Conservation (phyloP, 768 basidiomycete species). For the Porphyrellus cyaneotinctus region DNA sequence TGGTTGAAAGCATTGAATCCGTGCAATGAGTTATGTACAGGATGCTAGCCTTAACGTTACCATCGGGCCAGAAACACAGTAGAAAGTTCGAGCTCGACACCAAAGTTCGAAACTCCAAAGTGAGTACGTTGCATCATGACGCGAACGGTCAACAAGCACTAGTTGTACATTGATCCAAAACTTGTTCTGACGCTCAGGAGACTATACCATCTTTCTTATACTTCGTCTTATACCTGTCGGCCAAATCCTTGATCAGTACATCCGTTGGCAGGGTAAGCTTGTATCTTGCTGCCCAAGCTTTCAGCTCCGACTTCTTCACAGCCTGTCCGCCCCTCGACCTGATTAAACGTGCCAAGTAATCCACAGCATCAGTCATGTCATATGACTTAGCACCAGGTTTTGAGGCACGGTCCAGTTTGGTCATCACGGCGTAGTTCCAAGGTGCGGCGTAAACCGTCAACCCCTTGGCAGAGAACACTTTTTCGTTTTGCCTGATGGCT, state of each 20-base stretch:
- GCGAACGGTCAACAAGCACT: no score
- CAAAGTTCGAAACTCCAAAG: no score
- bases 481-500: slow-evolving; percentile 3
- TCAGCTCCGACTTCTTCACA: slow-evolving; percentile 7
- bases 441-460: slow-evolving; percentile 11
- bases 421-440: slow-evolving; percentile 9
- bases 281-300: slow-evolving; percentile 1
- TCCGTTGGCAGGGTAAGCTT: background rate
- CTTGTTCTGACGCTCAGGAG: background rate
- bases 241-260: background rate
- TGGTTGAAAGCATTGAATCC: no score
- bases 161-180: background rate
- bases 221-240: background rate
- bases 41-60: no score
- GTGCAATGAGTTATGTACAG: no score
- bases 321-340: background rate
- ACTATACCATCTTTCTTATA: background rate
- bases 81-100: no score
- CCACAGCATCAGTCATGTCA: slow-evolving; percentile 6
- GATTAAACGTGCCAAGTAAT: slow-evolving; percentile 6
- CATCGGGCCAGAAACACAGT: no score
- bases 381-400: slow-evolving; percentile 7
- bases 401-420: slow-evolving; percentile 7
- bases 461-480: slow-evolving; percentile 3
- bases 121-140: no score